Conservation (phyloP, 805 yeast genomes). For the Kodamaea sagamina region DNA sequence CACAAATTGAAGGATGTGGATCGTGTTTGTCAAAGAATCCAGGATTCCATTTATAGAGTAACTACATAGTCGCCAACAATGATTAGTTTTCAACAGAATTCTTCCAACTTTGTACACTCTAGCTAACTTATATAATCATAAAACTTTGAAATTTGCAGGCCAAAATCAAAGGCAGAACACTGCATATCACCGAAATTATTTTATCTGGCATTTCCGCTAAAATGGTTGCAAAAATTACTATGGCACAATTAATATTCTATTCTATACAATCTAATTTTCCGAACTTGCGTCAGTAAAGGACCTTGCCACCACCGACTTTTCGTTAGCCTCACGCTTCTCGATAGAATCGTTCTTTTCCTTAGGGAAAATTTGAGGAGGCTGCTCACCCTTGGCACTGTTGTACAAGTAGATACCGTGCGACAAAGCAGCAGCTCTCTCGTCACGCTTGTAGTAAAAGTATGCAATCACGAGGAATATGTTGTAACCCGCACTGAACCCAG, state of each 20-base stretch:
- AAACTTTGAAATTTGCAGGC: too few species aligned
- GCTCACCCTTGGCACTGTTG: constrained; percentile 16
- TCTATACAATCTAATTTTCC: neutral
- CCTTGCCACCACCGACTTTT: neutral
- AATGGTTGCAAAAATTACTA: neutral
- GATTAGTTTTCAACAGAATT: too few species aligned
- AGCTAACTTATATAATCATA: too few species aligned
- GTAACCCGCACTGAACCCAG: constrained; percentile 39
- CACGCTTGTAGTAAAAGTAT: constrained; percentile 48
- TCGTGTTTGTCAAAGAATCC: too few species aligned
- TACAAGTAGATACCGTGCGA: constrained; percentile 23
- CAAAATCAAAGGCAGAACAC: too few species aligned
- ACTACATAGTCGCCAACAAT: too few species aligned
- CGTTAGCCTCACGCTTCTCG: neutral
- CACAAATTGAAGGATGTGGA: too few species aligned
- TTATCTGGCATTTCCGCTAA: too few species aligned
- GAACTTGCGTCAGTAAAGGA: neutral
- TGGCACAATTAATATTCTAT: neutral
- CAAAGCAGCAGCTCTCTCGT: constrained; percentile 21
- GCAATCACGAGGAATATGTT: constrained; percentile 25
- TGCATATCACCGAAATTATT: too few species aligned
- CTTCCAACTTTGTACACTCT: too few species aligned
- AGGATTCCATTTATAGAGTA: too few species aligned
- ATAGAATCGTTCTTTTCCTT: neutral
- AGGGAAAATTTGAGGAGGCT: neutral